phyloP scores from a whole-genome alignment of 1,139 yeast genomes.

The Yamadazyma atmosphaerica region DNA sequence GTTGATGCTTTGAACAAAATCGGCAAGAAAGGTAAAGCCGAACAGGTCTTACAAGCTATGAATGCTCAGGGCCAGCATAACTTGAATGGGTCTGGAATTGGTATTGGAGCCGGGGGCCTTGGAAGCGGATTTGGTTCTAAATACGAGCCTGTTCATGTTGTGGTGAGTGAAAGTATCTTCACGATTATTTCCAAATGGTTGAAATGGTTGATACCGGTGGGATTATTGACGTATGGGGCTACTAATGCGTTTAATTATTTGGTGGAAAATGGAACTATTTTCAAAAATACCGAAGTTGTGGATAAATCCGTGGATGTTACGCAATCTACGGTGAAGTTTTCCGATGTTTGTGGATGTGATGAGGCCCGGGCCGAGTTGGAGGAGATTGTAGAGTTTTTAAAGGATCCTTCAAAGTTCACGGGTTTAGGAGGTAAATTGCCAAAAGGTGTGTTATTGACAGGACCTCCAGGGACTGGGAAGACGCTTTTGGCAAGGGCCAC shows the following conservation, averaged over 20 bases:
- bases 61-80: constrained; percentile 8
- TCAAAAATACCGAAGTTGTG: constrained; percentile 72
- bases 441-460: constrained; percentile 93
- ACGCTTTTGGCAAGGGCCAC: constrained; percentile 96
- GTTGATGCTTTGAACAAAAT: constrained; percentile 74
- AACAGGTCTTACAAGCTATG: constrained; percentile 44
- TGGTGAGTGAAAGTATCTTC: constrained; percentile 80
- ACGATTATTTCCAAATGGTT: constrained; percentile 83
- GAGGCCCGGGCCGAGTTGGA: constrained; percentile 97
- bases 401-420: constrained; percentile 94
- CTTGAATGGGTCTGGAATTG: constrained; percentile 17
- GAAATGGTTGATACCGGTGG: constrained; percentile 85
- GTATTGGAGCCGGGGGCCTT: constrained; percentile 29
- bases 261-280: constrained; percentile 80
- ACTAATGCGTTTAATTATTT: constrained; percentile 74
- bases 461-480: constrained; percentile 99
- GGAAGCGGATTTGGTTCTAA: constrained; percentile 50
- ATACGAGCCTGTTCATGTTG: constrained; percentile 84
- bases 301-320: constrained; percentile 82
- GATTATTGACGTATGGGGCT: constrained; percentile 69
- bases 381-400: constrained; percentile 93
- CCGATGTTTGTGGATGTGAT: constrained; percentile 96
- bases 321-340: constrained; percentile 83
- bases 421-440: constrained; percentile 97
- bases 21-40: constrained; percentile 81